A percentile compares a stretch with the other conserved stretches of the same genome.
These are phyloP conservation scores for Aleurites moluccanus DNA, from an alignment of 441 rosid genomes.

Conservation along the genomic window DNA sequence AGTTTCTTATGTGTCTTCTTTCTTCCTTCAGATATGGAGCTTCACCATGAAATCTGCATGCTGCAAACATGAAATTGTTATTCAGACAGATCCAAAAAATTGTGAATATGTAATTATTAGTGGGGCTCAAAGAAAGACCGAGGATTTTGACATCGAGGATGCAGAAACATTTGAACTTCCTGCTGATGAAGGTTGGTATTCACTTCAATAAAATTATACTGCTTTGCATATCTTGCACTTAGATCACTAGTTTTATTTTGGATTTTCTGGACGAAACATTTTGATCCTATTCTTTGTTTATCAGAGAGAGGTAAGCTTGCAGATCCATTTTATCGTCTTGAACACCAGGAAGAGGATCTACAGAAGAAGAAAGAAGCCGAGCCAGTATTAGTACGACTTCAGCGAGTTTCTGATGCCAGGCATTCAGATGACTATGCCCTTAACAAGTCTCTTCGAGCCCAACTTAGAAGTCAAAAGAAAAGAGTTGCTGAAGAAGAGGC, in stretches of 20 bases:
- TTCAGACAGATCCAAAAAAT: constrained; percentile 91
- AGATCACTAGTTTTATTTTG: not conserved
- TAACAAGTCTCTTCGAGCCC: constrained; percentile 76
- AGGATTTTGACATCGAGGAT: constrained; percentile 83
- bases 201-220: constrained; percentile 1
- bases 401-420: constrained; percentile 71
- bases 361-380: constrained; percentile 96
- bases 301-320: constrained; percentile 85
- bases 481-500: constrained; percentile 82
- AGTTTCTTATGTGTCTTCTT: constrained; percentile 16
- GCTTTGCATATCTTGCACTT: not conserved
- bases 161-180: constrained; percentile 92
- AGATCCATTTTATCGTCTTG: constrained; percentile 91
- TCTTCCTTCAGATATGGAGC: constrained; percentile 75
- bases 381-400: constrained; percentile 79
- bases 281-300: constrained; percentile 20
- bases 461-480: constrained; percentile 76
- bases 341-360: constrained; percentile 89
- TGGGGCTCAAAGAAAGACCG: constrained; percentile 80
- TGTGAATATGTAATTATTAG: constrained; percentile 82
- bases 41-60: constrained; percentile 90
- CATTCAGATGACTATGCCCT: constrained; percentile 81
- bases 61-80: constrained; percentile 83
- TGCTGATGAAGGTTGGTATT: constrained; percentile 80
- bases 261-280: not conserved